Evolutionary conservation across 768 basidiomycete genomes (phyloP).

Genomic region (Hysterangium stoloniferum): DNA sequence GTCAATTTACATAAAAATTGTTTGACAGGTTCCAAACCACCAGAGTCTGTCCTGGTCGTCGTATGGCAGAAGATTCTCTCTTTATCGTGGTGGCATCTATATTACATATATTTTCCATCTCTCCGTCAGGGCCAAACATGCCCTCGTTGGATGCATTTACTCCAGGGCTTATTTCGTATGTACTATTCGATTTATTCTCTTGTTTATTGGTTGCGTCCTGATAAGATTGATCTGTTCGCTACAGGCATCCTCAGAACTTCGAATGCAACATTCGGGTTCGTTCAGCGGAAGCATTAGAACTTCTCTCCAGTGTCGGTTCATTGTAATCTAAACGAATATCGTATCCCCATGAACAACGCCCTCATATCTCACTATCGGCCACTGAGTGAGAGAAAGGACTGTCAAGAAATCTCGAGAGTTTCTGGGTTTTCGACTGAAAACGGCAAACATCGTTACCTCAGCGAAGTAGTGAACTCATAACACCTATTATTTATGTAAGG

Average conservation of each 20-base stretch:
- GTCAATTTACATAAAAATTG: neutral
- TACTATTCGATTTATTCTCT: neutral
- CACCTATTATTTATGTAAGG: too few species aligned
- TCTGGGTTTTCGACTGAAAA: too few species aligned
- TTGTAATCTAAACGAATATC: too few species aligned
- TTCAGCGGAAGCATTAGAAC: too few species aligned
- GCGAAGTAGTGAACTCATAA: too few species aligned
- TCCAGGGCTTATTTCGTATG: slow-evolving; percentile 5
- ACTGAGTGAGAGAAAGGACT: too few species aligned
- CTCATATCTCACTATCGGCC: too few species aligned
- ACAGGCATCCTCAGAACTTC: neutral
- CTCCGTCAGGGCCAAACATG: slow-evolving; percentile 8
- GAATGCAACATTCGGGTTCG: neutral
- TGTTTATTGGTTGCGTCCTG: neutral
- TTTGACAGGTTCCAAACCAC: too few species aligned
- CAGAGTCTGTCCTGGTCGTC: slow-evolving; percentile 39
- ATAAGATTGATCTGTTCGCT: neutral
- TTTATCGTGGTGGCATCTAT: slow-evolving; percentile 41
- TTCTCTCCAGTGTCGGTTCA: too few species aligned
- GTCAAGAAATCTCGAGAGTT: too few species aligned
- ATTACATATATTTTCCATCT: slow-evolving; percentile 34
- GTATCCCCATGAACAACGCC: too few species aligned
- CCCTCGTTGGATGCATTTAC: slow-evolving; percentile 1
- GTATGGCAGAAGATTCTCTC: slow-evolving; percentile 36
- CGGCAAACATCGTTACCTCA: too few species aligned